Evolutionary conservation across 2,329 filamentous ascomycete species (phyloP), one percentile per base, ranked within the genome.

Genomic region (Trichoderma sp.): DNA sequence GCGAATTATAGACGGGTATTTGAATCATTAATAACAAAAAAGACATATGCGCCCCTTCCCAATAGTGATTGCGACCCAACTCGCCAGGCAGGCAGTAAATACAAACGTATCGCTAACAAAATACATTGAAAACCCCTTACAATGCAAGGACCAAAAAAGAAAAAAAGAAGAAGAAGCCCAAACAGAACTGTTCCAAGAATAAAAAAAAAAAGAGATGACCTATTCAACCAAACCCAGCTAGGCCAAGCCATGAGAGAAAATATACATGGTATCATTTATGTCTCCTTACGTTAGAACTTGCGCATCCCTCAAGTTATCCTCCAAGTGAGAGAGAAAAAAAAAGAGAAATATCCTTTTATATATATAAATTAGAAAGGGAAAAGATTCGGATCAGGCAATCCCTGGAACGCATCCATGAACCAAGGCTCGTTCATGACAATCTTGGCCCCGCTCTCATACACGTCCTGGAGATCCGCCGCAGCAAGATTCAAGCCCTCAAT

Each of bases 371-470:
- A 80, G 69, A 80, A 78, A n/a, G 75, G 75, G 71, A 81, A 79
- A 66, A 79, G 75, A 61, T 75, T 76, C 16, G 72, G 71, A 32
- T 78, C 76, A 0, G 77, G 79, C 28, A 81, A 71, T 14, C 76
- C 76, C 58, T 79, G 77, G 26, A 82, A 79, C 68, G 78, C 75
- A 59, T 78, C 77, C 10, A 74, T 79, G 67, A 82, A 77, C 77
- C 81, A 82, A 16, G 79, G 78, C 67, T 83, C 81, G 68, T 78
- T 76, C 61, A 82, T 74, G 63, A 79, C 75, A 70, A 78, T 79
- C 39, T 76, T 75, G 61, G 79, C 75, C 10, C 77, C 77, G 18
- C 79, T 77, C 69, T 77, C 77, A 65, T 78, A 75, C 66, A 74
- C 72, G 39, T 74, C 75, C 59, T 75, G 74, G 4, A 71, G 66